Evolutionary conservation across 2,329 filamentous ascomycete genomes (phyloP).

Genomic region (Ascomycota sp.): DNA sequence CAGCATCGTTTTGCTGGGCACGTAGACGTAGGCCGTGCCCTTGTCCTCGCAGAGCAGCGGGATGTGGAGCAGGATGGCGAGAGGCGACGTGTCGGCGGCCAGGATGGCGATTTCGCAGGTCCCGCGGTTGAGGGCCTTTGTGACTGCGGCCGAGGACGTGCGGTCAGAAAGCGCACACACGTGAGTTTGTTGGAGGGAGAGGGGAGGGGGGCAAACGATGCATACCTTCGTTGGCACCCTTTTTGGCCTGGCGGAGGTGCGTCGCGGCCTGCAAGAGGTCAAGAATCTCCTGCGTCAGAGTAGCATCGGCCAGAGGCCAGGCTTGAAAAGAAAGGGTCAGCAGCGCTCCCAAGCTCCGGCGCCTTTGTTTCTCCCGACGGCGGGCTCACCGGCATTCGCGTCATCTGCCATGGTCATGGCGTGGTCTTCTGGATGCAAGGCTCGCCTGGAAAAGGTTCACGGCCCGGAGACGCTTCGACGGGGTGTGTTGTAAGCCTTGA

Average conservation of each 20-base stretch:
- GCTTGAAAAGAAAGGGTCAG: slow-evolving; percentile 16
- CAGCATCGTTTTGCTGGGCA: slow-evolving; percentile 60
- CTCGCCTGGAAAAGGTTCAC: slow-evolving; percentile 29
- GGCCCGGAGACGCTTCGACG: slow-evolving; percentile 15
- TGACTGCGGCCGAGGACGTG: slow-evolving; percentile 15
- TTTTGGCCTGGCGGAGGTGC: slow-evolving; percentile 53
- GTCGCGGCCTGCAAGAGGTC: slow-evolving; percentile 56
- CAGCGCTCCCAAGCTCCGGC: background rate
- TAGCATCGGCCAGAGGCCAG: slow-evolving; percentile 51
- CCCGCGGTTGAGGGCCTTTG: slow-evolving; percentile 78
- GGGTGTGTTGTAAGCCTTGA: too few species aligned
- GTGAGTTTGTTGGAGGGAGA: background rate
- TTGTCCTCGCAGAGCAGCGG: slow-evolving; percentile 74
- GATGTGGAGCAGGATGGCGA: slow-evolving; percentile 73
- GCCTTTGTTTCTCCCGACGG: too few species aligned
- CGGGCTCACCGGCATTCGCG: slow-evolving; percentile 5
- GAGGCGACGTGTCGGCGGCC: slow-evolving; percentile 66
- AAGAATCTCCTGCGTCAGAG: slow-evolving; percentile 60
- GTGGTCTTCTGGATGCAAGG: slow-evolving; percentile 4
- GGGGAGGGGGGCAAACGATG: background rate
- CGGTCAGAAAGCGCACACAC: background rate
- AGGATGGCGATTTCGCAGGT: slow-evolving; percentile 76
- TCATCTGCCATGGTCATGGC: slow-evolving; percentile 7
- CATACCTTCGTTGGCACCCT: slow-evolving; percentile 57
- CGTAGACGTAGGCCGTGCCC: slow-evolving; percentile 42